Base-by-base conservation (phyloP, 2,329 filamentous ascomycete species). In the Zymoseptoria ardabiliae region DNA sequence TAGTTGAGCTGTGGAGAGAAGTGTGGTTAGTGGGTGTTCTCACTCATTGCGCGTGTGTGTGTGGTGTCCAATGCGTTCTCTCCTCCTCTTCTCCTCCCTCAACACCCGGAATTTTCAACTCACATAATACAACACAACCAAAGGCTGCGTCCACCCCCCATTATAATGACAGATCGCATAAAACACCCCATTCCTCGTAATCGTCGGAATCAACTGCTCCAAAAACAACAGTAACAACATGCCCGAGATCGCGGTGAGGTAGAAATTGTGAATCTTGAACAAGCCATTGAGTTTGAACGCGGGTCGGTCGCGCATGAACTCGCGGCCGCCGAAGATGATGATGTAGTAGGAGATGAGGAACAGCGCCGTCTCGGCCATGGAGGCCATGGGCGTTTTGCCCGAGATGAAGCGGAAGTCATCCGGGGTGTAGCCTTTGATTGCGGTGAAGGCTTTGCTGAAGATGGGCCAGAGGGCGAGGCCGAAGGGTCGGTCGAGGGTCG, bases 51-150 rank as follows among this genome's bases (percentile, higher is more conserved):
- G 13, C 3, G 35, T 13, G 10, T 11, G 11, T 41, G 50, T 21
- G 21, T 25, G 22, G 17, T 20, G 13, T n/a, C n/a, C 22, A 17
- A 8, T 25, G 9, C 17, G 50, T 23, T 21, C 50, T 22, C 22
- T 53, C 25, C 50, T 5, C 7, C 50, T 25, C 50, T 11, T 11
- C 50, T 19, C 19, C 22, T n/a, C 10, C 9, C 11, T 11, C 21
- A 22, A 25, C 20, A 35, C 13, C 13, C 30, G 17, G 9, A 53
- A 13, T 17, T 17, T 49, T 22, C 17, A 25, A 82, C 91, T 73
- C 80, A 97, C 93, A 76, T 97, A 99, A 85, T 99, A 99, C 66
- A 99, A 82, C 67, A 95, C 87, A 65, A 97, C 91, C 70, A 99
- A 79, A 69, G 88, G 90, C 76, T 94, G 88, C 20, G 94, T 97